phyloP scores from a whole-genome alignment of 768 basidiomycete species.

The Obba rivulosa region DNA sequence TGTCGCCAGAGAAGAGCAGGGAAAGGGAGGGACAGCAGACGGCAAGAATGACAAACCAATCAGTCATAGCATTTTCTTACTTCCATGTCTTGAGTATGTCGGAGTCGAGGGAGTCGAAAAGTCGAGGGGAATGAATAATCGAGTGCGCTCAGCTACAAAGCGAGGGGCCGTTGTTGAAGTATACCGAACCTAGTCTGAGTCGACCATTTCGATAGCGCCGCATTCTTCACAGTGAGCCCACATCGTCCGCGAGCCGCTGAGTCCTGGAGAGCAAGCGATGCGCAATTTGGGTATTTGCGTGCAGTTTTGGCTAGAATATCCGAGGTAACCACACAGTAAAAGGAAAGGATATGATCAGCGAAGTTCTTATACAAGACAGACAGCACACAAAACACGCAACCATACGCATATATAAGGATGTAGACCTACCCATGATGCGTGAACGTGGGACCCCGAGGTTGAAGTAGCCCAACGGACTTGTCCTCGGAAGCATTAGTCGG shows the following conservation, averaged over 20 bases:
- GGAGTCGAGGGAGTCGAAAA: no score
- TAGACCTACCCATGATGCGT: constrained; percentile 67
- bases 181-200: constrained; percentile 44
- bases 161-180: no score
- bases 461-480: constrained; percentile 54
- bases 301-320: constrained; percentile 48
- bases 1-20: background rate
- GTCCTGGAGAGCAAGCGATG: constrained; percentile 67
- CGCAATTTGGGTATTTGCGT: constrained; percentile 81
- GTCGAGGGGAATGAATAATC: no score
- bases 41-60: no score
- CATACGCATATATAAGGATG: background rate
- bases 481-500: constrained; percentile 29
- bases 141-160: no score
- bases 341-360: constrained; percentile 10
- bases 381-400: background rate
- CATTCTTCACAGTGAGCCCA: constrained; percentile 88
- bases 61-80: no score
- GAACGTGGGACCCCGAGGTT: constrained; percentile 50
- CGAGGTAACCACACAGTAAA: background rate
- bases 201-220: constrained; percentile 85
- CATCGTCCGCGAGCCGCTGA: constrained; percentile 72
- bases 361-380: background rate
- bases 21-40: background rate
- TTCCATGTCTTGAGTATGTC: no score